Base-by-base conservation (phyloP, 2,329 filamentous ascomycete species). In the Xylaria polymorpha region DNA sequence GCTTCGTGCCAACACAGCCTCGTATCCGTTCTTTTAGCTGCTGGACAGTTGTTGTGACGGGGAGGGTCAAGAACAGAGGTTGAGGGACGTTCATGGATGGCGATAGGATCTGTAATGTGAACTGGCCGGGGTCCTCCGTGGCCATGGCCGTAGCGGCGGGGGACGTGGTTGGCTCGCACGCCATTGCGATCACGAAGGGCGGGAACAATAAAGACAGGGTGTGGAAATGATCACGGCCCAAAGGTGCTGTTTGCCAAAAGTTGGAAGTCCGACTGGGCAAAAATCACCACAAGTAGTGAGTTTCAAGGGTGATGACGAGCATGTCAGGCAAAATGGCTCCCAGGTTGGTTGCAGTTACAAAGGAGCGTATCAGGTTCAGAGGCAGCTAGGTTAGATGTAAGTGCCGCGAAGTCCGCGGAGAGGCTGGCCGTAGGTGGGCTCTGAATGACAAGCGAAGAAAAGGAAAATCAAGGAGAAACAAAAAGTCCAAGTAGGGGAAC, bases 11-110 rank as follows among this genome's bases (percentile, higher is more conserved):
- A 50, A 90, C 76, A 3, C 78, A 75, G 73, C 87, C 82, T 39
- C 87, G 85, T 67, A 91, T 88, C 75, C 81, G 86, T 51, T 85
- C 84, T 76, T 90, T 90, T 41, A 91, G 79, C 76, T 88, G 81
- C 65, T 83, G 83, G 57, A 90, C 81, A 0, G 87, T 89, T 1
- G 85, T 88, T 1, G 81, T 80, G 48, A 82, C 80, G 15, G 85
- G 80, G 12, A 90, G 77, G 25, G 80, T 77, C 29, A 90, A 86
- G 50, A 80, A 77, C 59, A 90, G 76, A 18, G 85, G 85, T 22
- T 83, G 81, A 61, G 82, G 83, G 14, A 88, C 85, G 43, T 84
- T 84, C 59, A 84, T 79, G 15, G 87, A 89, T 4, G 88, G 88
- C 68, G 88, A 90, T 48, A 90, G 76, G 67, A 91, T 81, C 70